Conservation (phyloP, 371 early-diverging fungal species). For the Mortierella sp. region DNA sequence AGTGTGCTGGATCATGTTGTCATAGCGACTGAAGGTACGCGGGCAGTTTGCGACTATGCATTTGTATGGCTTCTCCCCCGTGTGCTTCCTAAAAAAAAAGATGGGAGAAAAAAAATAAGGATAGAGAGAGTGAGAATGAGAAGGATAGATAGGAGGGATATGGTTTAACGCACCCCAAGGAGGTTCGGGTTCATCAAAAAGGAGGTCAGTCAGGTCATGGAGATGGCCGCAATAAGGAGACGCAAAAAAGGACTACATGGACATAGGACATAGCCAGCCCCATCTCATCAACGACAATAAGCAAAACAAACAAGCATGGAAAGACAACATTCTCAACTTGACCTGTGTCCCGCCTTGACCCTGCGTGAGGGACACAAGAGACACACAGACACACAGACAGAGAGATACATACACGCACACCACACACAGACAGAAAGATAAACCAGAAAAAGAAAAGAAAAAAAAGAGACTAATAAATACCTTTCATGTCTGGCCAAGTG, state of each 20-base stretch:
- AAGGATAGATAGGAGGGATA: not conserved
- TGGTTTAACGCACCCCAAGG: conserved; percentile 3
- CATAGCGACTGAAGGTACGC: conserved; percentile 71
- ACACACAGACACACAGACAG: not conserved
- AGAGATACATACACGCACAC: not conserved
- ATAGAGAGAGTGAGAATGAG: not conserved
- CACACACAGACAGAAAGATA: conserved; percentile 2
- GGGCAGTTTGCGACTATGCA: conserved; percentile 72
- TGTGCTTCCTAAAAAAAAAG: conserved; percentile 63
- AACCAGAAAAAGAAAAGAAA: not conserved
- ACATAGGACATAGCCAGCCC: not conserved
- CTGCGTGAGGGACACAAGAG: conserved; percentile 11
- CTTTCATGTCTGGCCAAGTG: conserved; percentile 72
- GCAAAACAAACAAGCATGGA: conserved; percentile 3
- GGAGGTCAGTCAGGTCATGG: conserved; percentile 5
- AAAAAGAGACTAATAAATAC: conserved; percentile 42
- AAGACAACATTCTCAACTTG: not conserved
- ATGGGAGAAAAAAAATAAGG: not conserved
- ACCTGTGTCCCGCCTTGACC: not conserved
- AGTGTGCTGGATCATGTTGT: conserved; percentile 77
- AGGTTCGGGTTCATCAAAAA: conserved; percentile 2
- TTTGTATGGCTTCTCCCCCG: conserved; percentile 74
- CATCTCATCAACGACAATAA: conserved; percentile 10
- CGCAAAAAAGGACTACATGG: not conserved
- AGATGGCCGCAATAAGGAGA: conserved; percentile 1